A percentile compares a stretch with the other conserved stretches of the same genome.
Evolutionary conservation across 176 grass and related monocot species (phyloP).

Genomic region (Melocanna baccifera): DNA sequence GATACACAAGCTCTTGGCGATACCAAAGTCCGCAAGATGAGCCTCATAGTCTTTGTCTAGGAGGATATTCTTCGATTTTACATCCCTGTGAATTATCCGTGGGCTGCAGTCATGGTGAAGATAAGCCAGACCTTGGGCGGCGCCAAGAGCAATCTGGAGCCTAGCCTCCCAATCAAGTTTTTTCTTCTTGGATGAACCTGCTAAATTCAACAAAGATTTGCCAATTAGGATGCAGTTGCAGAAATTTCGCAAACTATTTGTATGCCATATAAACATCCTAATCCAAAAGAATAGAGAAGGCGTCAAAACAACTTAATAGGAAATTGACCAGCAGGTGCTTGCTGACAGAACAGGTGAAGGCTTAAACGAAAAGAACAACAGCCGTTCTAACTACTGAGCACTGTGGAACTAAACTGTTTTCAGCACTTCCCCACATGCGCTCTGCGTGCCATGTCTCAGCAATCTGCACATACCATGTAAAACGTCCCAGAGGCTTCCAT

Average conservation of each 20-base stretch:
- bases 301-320: background rate
- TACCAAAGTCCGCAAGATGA: slow-evolving; percentile 93
- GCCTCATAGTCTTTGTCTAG: slow-evolving; percentile 88
- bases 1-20: slow-evolving; percentile 92
- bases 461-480: slow-evolving; percentile 68
- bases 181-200: slow-evolving; percentile 83
- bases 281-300: slow-evolving; percentile 10
- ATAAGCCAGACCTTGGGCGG: slow-evolving; percentile 88
- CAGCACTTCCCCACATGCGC: background rate
- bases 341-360: slow-evolving; percentile 17
- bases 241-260: background rate
- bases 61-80: slow-evolving; percentile 96
- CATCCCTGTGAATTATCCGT: slow-evolving; percentile 87
- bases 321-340: background rate
- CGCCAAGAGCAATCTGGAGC: slow-evolving; percentile 69
- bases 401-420: slow-evolving; percentile 4
- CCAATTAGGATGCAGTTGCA: background rate
- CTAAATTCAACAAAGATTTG: slow-evolving; percentile 11
- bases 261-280: slow-evolving; percentile 4
- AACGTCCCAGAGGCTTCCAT: slow-evolving; percentile 96
- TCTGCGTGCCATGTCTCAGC: background rate
- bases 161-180: slow-evolving; percentile 88
- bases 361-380: background rate
- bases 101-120: slow-evolving; percentile 96
- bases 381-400: background rate